These are phyloP conservation scores for Penicillium parvum DNA, from an alignment of 495 filamentous ascomycete species.

Conservation along the genomic window DNA sequence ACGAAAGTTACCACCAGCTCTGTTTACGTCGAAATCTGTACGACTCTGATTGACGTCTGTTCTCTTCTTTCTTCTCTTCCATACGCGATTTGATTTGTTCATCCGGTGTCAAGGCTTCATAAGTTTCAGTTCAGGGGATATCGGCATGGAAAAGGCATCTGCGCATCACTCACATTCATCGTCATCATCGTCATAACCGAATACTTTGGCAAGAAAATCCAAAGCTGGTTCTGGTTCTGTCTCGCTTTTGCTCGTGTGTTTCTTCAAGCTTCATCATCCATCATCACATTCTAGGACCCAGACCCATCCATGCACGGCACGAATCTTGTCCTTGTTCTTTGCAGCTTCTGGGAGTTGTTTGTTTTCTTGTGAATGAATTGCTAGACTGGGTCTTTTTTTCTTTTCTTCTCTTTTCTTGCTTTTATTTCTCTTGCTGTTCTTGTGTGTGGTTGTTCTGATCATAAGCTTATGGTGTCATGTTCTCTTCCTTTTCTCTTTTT, in stretches of 20 bases:
- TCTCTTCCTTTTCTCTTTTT: conserved; percentile 15
- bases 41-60: conserved; percentile 9
- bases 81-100: conserved; percentile 15
- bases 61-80: conserved; percentile 12
- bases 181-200: conserved; percentile 4
- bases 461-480: conserved; percentile 18
- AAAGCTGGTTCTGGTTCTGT: not conserved
- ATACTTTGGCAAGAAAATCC: not conserved
- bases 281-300: conserved; percentile 12
- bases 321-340: conserved; percentile 14
- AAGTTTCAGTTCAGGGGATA: no score
- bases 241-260: not conserved
- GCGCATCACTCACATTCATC: conserved; percentile 9
- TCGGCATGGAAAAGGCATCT: conserved; percentile 9
- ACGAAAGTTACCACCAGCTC: no score
- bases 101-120: conserved; percentile 7
- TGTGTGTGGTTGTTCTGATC: conserved; percentile 8
- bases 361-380: conserved; percentile 10
- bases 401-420: conserved; percentile 1
- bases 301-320: no score
- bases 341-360: conserved; percentile 19
- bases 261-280: conserved; percentile 1
- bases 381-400: conserved; percentile 13
- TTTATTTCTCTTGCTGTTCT: not conserved
- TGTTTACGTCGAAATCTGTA: not conserved